Conservation (phyloP, 805 yeast species). For the Vanderwaltozyma tropicalis region DNA sequence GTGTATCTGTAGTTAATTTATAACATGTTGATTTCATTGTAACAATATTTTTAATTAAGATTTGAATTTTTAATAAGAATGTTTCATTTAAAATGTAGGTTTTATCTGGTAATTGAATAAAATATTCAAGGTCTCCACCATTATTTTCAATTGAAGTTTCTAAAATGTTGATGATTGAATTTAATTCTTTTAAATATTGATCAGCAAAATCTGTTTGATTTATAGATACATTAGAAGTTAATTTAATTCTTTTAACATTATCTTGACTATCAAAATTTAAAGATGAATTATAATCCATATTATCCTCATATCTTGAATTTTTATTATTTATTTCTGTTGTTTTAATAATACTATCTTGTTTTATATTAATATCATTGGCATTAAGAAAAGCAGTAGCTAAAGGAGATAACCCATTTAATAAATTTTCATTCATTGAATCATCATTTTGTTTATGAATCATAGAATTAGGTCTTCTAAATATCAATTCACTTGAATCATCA, state of each 20-base stretch:
- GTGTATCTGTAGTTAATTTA: slow-evolving; percentile 4
- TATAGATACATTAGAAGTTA: slow-evolving; percentile 13
- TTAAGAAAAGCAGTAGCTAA: slow-evolving; percentile 12
- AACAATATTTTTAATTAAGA: slow-evolving; percentile 12
- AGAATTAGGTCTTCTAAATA: slow-evolving; percentile 13
- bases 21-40: slow-evolving; percentile 7
- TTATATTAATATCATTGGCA: slow-evolving; percentile 3
- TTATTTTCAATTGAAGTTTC: slow-evolving; percentile 4
- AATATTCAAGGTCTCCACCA: slow-evolving; percentile 10
- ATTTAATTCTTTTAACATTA: slow-evolving; percentile 10
- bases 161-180: slow-evolving; percentile 6
- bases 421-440: neutral
- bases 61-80: slow-evolving; percentile 9
- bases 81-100: slow-evolving; percentile 8
- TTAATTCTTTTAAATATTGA: slow-evolving; percentile 17
- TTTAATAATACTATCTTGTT: slow-evolving; percentile 3
- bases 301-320: neutral
- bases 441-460: neutral
- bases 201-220: slow-evolving; percentile 14
- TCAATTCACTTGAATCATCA: slow-evolving; percentile 3
- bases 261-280: neutral
- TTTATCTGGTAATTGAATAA: slow-evolving; percentile 9
- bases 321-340: neutral
- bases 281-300: neutral
- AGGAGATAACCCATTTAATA: slow-evolving; percentile 17